Evolutionary conservation across 2,329 filamentous ascomycete species (phyloP).

Genomic region (Aspergillus nomiae): DNA sequence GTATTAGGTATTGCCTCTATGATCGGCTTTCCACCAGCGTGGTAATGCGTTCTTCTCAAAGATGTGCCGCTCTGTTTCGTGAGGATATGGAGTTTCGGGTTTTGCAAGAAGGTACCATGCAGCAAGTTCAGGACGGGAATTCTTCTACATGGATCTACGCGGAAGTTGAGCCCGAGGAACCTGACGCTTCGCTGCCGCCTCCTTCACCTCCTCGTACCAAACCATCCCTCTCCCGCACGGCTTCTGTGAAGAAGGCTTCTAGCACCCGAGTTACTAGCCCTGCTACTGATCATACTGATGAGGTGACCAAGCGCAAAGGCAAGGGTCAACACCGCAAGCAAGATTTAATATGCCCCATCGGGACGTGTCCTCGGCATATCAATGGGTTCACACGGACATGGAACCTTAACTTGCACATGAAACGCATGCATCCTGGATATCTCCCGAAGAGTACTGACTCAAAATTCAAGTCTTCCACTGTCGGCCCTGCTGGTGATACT

Average conservation of each 20-base stretch:
- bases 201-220: constrained; percentile 6
- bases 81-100: constrained; percentile 68
- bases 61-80: constrained; percentile 75
- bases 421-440: constrained; percentile 32
- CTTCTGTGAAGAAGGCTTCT: constrained; percentile 14
- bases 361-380: constrained; percentile 28
- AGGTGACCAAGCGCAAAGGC: constrained; percentile 14
- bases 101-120: constrained; percentile 48
- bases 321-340: constrained; percentile 31
- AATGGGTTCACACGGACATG: constrained; percentile 39
- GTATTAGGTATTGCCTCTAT: constrained; percentile 77
- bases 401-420: constrained; percentile 42
- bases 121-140: constrained; percentile 22
- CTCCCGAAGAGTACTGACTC: constrained; percentile 5
- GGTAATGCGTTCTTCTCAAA: constrained; percentile 68
- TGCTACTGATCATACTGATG: constrained; percentile 9
- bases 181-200: constrained; percentile 5
- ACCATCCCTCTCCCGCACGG: constrained; percentile 10
- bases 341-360: constrained; percentile 35
- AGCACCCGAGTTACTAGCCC: constrained; percentile 10
- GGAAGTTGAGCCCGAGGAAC: constrained; percentile 34
- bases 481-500: neutral
- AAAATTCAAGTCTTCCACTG: neutral
- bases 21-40: constrained; percentile 68
- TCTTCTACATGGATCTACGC: constrained; percentile 30